Conservation (phyloP, 306 rosid species). For the Adenanthera pavonina region DNA sequence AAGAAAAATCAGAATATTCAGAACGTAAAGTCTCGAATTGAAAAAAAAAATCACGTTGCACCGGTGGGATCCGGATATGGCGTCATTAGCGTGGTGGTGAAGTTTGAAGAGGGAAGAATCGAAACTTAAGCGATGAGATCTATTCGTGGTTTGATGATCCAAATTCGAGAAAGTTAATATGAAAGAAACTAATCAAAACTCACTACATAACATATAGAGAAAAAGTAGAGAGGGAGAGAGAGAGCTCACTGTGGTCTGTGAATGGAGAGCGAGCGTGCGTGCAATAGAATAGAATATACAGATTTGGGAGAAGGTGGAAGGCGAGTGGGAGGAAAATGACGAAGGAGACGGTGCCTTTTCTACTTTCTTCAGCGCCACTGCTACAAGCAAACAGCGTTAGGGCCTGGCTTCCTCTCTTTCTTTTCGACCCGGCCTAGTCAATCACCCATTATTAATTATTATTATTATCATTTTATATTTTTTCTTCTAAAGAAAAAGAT, state of each 20-base stretch:
- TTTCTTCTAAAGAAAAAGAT: background rate
- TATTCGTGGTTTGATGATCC: constrained; percentile 16
- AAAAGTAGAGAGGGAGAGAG: background rate
- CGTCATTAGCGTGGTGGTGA: constrained; percentile 43
- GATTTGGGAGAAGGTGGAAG: constrained; percentile 4
- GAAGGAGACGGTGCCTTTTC: background rate
- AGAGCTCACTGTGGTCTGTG: constrained; percentile 40
- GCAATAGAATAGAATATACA: background rate
- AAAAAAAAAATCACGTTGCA: constrained; percentile 36
- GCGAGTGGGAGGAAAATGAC: constrained; percentile 9
- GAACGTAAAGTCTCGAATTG: background rate
- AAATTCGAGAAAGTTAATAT: constrained; percentile 29
- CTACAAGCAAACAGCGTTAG: constrained; percentile 42
- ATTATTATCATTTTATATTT: background rate
- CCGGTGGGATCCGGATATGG: constrained; percentile 46
- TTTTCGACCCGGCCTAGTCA: background rate
- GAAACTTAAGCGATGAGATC: constrained; percentile 37
- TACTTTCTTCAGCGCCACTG: constrained; percentile 41
- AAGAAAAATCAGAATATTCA: constrained; percentile 7
- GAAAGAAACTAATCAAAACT: constrained; percentile 1
- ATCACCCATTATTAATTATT: background rate
- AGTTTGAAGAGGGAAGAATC: constrained; percentile 32
- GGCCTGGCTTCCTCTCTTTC: constrained; percentile 9
- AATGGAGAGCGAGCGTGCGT: constrained; percentile 26
- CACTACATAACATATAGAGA: background rate